Evolutionary conservation across 2,329 filamentous ascomycete species (phyloP), one percentile per base, ranked within the genome.

Genomic region (Diaporthe citrichinensis): DNA sequence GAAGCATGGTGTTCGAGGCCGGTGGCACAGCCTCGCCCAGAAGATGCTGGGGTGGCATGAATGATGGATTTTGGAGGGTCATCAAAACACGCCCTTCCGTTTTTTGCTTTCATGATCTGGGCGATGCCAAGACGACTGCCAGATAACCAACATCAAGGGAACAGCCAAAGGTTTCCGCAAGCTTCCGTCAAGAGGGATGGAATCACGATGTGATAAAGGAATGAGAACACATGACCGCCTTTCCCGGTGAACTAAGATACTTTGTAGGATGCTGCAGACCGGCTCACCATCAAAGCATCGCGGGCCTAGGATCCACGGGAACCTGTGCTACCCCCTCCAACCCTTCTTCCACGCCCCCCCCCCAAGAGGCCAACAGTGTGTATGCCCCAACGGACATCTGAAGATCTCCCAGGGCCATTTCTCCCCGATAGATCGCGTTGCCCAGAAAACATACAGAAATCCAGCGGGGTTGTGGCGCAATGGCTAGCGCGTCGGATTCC

Each of bases 401-500:
- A 6, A 65, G 23, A 46, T n/a, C 25, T 7, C 20, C 23, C n/a
- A 17, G n/a, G n/a, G 9, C 36, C 36, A 12, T n/a, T 31, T 14
- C 17, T 28, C 17, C 61, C 46, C 39, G 23, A 28, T 53, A 39
- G 23, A 53, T 46, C 17, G 34, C 46, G 31, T 31, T 20, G 4
- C 17, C 34, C 9, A 6, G 46, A 28, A 36, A 20, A 7, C 9
- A 25, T 25, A 39, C 20, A 14, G 14, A 34, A 31, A 39, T 3
- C 15, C 5, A n/a, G 14, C 10, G 61, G 31, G 46, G 14, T 41
- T 53, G 28, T 68, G 23, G 10, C 31, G 31, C 12, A 36, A 51
- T 44, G 71, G 49, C 10, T 39, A 65, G 58, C 71, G 58, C 46
- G 58, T 65, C 58, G 34, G 71, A 53, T 72, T 62, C 57, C 57